Evolutionary conservation across 2,329 filamentous ascomycete species (phyloP), one percentile per base, ranked within the genome.

Genomic region (Emergomyces pasteurianus): DNA sequence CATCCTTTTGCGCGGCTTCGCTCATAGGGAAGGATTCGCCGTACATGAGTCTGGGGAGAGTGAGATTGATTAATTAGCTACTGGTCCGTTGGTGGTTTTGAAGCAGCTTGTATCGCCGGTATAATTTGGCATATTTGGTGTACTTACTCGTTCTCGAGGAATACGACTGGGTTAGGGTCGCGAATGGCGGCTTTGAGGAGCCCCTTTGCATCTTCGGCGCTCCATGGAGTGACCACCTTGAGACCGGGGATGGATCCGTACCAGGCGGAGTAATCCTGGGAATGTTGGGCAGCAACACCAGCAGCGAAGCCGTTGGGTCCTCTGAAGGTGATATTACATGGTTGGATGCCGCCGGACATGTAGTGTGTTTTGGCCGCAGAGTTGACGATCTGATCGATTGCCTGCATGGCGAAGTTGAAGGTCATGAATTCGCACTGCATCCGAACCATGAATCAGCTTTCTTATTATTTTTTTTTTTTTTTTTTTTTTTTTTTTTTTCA

Each of bases 401-500:
- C 90, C 81, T 99, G 94, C 94, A 99, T 99, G 77, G 94, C 92
- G 75, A 97, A 97, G 85, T 99, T 99, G 86, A 96, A 97, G 72
- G 94, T 99, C 94, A 99, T 99, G 84, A 99, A 99, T 81, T 99
- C 94, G 84, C 89, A 94, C 90, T 94, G 65, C 3, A 64, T 53
- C 23, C 47, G 21, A 46, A 21, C 8, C 1, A 23, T 21, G 26
- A 31, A 31, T 40, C 14, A 59, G 50, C 21, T n/a, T n/a, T n/a
- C n/a, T n/a, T n/a, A n/a, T n/a, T n/a, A n/a, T n/a, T n/a, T n/a
- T n/a, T n/a, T n/a, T n/a, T n/a, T n/a, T n/a, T n/a, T n/a, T n/a
- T n/a, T n/a, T n/a, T n/a, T n/a, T n/a, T n/a, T n/a, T n/a, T n/a
- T n/a, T n/a, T n/a, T n/a, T n/a, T n/a, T n/a, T n/a, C n/a, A n/a